A percentile compares a stretch with the other conserved stretches of the same genome.
phyloP scores from a whole-genome alignment of 805 yeast genomes.

The Dipodascopsis uninucleata region DNA sequence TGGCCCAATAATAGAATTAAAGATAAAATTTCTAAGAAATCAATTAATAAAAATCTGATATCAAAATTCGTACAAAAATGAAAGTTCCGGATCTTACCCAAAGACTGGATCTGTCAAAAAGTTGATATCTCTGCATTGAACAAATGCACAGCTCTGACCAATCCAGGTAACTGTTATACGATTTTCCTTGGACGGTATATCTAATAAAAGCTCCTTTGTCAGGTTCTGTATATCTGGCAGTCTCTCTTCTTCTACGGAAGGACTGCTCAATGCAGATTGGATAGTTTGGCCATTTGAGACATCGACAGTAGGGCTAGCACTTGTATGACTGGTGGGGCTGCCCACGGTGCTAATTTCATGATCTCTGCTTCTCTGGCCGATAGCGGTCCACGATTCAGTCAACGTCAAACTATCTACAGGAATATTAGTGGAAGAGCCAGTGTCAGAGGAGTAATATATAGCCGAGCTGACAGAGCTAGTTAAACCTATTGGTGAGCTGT shows the following conservation, averaged over 20 bases:
- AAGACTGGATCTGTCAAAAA: constrained; percentile 85
- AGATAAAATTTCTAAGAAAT: constrained; percentile 49
- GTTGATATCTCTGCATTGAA: constrained; percentile 68
- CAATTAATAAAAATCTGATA: neutral
- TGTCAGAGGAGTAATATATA: constrained; percentile 23
- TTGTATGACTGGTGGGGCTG: too few species aligned
- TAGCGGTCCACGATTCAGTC: constrained; percentile 23
- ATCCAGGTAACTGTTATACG: constrained; percentile 79
- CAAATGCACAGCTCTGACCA: constrained; percentile 82
- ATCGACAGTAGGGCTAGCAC: too few species aligned
- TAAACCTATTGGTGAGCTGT: constrained; percentile 6
- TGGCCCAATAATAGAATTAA: constrained; percentile 70
- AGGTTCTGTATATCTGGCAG: constrained; percentile 8
- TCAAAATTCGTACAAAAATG: neutral
- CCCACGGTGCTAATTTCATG: too few species aligned
- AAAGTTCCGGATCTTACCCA: constrained; percentile 14
- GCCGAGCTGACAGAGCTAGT: constrained; percentile 19
- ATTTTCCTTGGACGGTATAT: constrained; percentile 39
- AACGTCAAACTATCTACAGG: constrained; percentile 16
- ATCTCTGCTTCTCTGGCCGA: constrained; percentile 7
- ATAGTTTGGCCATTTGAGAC: too few species aligned
- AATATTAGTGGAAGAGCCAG: constrained; percentile 23
- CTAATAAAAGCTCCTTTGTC: constrained; percentile 12
- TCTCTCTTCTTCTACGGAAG: too few species aligned
- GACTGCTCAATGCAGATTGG: too few species aligned